Conservation (phyloP, 1,139 yeast species). For the Zygoascus meyerae region DNA sequence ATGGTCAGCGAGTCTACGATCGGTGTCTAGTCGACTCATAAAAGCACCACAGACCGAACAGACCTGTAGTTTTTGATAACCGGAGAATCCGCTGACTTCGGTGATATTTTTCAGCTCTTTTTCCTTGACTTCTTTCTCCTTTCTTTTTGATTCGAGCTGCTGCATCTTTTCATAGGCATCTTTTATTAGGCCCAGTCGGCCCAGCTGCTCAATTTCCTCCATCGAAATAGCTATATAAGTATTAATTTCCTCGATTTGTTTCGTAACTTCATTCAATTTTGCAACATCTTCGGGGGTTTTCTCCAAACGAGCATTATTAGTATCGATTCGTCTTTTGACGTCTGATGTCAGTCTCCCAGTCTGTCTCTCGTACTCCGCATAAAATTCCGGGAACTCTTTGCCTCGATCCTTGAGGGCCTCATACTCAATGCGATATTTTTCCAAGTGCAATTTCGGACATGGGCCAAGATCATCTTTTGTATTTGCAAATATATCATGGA, state of each 20-base stretch:
- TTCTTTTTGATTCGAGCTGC: constrained; percentile 12
- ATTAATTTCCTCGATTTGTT: constrained; percentile 63
- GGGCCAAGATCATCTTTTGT: constrained; percentile 81
- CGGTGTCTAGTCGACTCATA: constrained; percentile 80
- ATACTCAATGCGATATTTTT: constrained; percentile 70
- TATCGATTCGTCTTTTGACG: constrained; percentile 59
- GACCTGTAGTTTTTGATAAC: constrained; percentile 86
- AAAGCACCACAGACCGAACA: constrained; percentile 92
- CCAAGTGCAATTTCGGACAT: constrained; percentile 73
- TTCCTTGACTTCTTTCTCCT: constrained; percentile 40
- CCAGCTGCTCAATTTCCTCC: constrained; percentile 61
- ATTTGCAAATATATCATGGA: constrained; percentile 75
- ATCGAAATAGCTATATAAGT: constrained; percentile 60
- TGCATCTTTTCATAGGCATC: constrained; percentile 37
- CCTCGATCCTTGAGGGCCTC: constrained; percentile 53
- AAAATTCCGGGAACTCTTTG: constrained; percentile 60
- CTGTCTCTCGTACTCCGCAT: constrained; percentile 55
- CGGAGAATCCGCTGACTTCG: constrained; percentile 77
- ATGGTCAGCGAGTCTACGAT: constrained; percentile 85
- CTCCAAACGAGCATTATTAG: constrained; percentile 63
- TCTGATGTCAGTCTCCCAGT: constrained; percentile 55
- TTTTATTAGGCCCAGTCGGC: constrained; percentile 45
- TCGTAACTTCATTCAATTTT: constrained; percentile 55
- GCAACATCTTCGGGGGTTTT: constrained; percentile 73
- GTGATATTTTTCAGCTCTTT: constrained; percentile 51